Evolutionary conservation across 805 yeast genomes (phyloP).

Genomic region (Barnettozyma botsteinii): DNA sequence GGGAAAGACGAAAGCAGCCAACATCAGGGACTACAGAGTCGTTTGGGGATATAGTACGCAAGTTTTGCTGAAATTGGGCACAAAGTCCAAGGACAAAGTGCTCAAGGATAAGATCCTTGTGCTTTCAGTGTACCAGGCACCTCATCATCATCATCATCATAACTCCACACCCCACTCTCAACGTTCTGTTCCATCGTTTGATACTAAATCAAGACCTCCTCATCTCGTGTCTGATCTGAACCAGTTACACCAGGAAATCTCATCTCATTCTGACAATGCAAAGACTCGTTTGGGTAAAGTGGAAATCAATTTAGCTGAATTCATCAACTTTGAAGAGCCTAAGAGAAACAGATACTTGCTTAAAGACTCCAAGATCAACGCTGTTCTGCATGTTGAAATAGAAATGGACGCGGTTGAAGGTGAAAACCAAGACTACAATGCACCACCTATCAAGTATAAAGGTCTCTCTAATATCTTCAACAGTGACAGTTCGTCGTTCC

Average conservation of each 20-base stretch:
- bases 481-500: slow-evolving; percentile 12
- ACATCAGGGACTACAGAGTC: slow-evolving; percentile 47
- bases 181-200: background rate
- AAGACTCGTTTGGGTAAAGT: slow-evolving; percentile 58
- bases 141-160: slow-evolving; percentile 10
- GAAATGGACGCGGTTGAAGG: slow-evolving; percentile 41
- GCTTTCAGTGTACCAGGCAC: slow-evolving; percentile 41
- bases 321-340: slow-evolving; percentile 36
- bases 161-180: background rate
- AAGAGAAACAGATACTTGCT: slow-evolving; percentile 53
- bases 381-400: slow-evolving; percentile 63
- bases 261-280: slow-evolving; percentile 1
- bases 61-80: slow-evolving; percentile 35
- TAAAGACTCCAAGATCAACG: slow-evolving; percentile 75
- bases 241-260: slow-evolving; percentile 3
- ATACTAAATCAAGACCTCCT: background rate
- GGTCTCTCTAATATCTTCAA: slow-evolving; percentile 42
- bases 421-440: slow-evolving; percentile 35
- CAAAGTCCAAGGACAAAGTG: slow-evolving; percentile 29
- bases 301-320: slow-evolving; percentile 66
- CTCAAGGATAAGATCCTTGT: slow-evolving; percentile 33
- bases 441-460: slow-evolving; percentile 39
- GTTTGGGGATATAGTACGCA: slow-evolving; percentile 38
- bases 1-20: slow-evolving; percentile 39
- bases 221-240: background rate